Evolutionary conservation across 2,329 filamentous ascomycete species (phyloP), one percentile per base, ranked within the genome.

Genomic region (Fusarium cyanostomum): DNA sequence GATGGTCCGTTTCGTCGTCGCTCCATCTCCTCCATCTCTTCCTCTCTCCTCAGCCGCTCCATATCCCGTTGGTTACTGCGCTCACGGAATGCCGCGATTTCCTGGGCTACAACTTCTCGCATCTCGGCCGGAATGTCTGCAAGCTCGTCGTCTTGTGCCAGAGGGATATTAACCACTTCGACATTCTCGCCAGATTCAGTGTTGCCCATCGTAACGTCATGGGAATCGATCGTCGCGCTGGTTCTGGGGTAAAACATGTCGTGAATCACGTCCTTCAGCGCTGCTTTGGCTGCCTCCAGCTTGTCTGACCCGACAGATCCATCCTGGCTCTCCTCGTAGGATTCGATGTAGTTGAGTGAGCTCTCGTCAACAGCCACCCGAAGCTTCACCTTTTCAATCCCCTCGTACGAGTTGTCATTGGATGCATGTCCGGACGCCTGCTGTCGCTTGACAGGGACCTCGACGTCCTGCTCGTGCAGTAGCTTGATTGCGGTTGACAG

Each of bases 81-180:
- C 67, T 99, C 95, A 65, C 95, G 86, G 81, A 99, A 99, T 0
- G 94, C 92, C 0, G 92, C 89, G 71, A 99, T 99, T 75, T 99
- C 96, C 55, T 90, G 90, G 0, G 95, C 92, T 13, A 99, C 95
- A 0, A 92, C 94, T 74, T 96, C 95, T 21, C 95, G 89, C 92
- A 97, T 96, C 74, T 98, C 95, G 1, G 92, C 90, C 0, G 95
- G 95, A 43, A 99, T 97, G 71, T 99, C 95, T 16, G 94, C 90
- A 27, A 99, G 82, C 72, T 99, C 95, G 72, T 99, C 96, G 63
- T 99, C 95, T 49, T 91, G 86, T 1, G 89, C 88, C 28, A 97
- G 84, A 5, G 93, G 90, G 57, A 98, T 96, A 56, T 94, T 97
- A 64, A 96, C 89, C 34, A 97, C 89, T 75, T 97, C 93, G 7